Conservation (phyloP, 352 stramenopile genomes). For the Phytophthora agathidicida region DNA sequence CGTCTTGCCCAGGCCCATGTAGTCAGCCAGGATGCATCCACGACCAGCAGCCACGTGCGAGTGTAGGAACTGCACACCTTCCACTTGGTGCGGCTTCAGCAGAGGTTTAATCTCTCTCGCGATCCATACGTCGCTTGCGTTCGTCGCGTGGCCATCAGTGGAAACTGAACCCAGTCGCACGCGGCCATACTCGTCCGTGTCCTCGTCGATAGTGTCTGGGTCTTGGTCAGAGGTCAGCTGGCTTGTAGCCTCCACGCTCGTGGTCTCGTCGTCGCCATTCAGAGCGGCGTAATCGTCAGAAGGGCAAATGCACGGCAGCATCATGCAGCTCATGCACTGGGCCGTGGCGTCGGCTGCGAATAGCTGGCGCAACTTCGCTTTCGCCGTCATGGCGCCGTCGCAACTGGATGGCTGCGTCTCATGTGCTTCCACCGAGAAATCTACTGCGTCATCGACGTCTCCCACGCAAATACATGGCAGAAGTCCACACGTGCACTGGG, state of each 20-base stretch:
- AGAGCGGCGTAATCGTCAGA: slow-evolving; percentile 46
- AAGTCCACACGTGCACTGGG: slow-evolving; percentile 62
- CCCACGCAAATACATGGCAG: slow-evolving; percentile 77
- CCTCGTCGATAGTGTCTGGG: slow-evolving; percentile 27
- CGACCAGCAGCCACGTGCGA: slow-evolving; percentile 52
- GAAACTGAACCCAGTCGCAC: slow-evolving; percentile 43
- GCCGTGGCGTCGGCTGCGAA: slow-evolving; percentile 61
- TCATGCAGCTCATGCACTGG: slow-evolving; percentile 76
- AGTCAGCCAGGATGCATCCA: slow-evolving; percentile 90
- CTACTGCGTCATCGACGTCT: slow-evolving; percentile 40
- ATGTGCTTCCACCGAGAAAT: slow-evolving; percentile 8
- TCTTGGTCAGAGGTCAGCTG: slow-evolving; percentile 33
- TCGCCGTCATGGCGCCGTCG: neutral
- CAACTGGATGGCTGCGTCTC: neutral
- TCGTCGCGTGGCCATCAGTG: neutral
- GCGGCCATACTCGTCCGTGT: slow-evolving; percentile 58
- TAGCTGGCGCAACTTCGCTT: slow-evolving; percentile 55
- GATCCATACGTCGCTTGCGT: slow-evolving; percentile 53
- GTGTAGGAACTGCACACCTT: slow-evolving; percentile 77
- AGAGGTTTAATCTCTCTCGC: slow-evolving; percentile 77
- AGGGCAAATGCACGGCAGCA: slow-evolving; percentile 82
- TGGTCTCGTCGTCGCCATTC: slow-evolving; percentile 45
- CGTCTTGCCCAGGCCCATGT: slow-evolving; percentile 92
- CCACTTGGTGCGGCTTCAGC: slow-evolving; percentile 80
- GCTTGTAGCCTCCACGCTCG: slow-evolving; percentile 49